Evolutionary conservation across 1,139 yeast species (phyloP), one percentile per base, ranked within the genome.

Genomic region (Yamadazyma membranifaciens): DNA sequence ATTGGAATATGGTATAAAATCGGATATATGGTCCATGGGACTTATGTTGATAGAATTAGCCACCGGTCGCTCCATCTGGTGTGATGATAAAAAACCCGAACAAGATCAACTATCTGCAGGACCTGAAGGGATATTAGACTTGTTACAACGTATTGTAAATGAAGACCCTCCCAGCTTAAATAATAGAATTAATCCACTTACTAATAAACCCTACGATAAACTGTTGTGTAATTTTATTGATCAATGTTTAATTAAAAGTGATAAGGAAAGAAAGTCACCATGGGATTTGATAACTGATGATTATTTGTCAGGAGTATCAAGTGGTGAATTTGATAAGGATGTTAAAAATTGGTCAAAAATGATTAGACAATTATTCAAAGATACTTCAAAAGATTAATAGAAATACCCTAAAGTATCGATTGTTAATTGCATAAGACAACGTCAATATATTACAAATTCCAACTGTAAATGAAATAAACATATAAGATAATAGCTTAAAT

Each of bases 1-100:
- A 10, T 87, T 88, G 37, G 83, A 83, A 12, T 92, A 92, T 62
- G 86, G 96, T 6, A 86, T 91, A 17, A 89, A 91, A 53, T 91
- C 96, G 27, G 98, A 92, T 59, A 92, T 92, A 11, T 92, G 98
- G 98, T 88, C 97, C 1, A 69, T 91, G 55, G 98, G 98, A 1
- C 69, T 92, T 35, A 86, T 91, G 82, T 70, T 92, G 37, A 80
- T 88, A 38, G 98, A 92, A 59, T 69, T 92, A 41, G 92, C 96
- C 1, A 79, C 87, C 9, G 98, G 98, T 0, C 73, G 73, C 41
- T 76, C 66, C 33, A 69, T 63, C 35, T 73, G 71, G 85, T 43
- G 52, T 12, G 73, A 68, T 40, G 67, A 59, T 14, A 25, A 25
- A 14, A 27, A 27, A n/a, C 9, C 9, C 36, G 58, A 57, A 15